A percentile compares a stretch with the other conserved stretches of the same genome.
Conservation (phyloP, 75 land plant genomes). For the Azolla pinnata region DNA sequence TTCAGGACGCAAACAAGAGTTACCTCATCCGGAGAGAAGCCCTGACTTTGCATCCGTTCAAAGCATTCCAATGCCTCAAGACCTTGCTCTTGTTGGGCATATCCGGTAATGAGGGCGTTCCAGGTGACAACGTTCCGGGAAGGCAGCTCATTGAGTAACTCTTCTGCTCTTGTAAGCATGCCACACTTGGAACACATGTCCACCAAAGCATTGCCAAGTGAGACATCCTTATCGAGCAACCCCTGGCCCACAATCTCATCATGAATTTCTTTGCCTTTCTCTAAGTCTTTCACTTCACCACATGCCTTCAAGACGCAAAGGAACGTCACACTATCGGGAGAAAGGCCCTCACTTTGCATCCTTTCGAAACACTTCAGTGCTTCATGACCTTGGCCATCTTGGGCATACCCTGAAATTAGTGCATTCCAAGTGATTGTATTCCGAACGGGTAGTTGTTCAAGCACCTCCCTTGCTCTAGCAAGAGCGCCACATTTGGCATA, state of each 20-base stretch:
- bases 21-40: too few relatives aligned
- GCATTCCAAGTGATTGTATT: slow-evolving; percentile 18
- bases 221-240: slow-evolving; percentile 1
- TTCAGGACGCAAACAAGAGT: too few relatives aligned
- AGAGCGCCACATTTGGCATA: slow-evolving; percentile 18
- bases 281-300: neutral
- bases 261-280: slow-evolving; percentile 8
- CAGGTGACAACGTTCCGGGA: slow-evolving; percentile 15
- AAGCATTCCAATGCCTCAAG: too few relatives aligned
- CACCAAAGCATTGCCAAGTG: slow-evolving; percentile 2
- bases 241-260: neutral
- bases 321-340: slow-evolving; percentile 13
- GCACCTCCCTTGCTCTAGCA: slow-evolving; percentile 7
- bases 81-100: slow-evolving; percentile 14
- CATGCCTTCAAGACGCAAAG: slow-evolving; percentile 9
- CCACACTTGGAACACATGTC: slow-evolving; percentile 18
- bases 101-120: slow-evolving; percentile 16
- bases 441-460: slow-evolving; percentile 6
- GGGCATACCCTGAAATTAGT: slow-evolving; percentile 19
- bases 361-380: slow-evolving; percentile 8
- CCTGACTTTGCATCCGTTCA: too few relatives aligned
- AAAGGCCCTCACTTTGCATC: slow-evolving; percentile 5
- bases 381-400: slow-evolving; percentile 4
- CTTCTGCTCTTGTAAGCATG: neutral
- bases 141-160: slow-evolving; percentile 9